Evolutionary conservation across 306 rosid genomes (phyloP), one percentile per base, ranked within the genome.

Genomic region (Lablab purpureus): DNA sequence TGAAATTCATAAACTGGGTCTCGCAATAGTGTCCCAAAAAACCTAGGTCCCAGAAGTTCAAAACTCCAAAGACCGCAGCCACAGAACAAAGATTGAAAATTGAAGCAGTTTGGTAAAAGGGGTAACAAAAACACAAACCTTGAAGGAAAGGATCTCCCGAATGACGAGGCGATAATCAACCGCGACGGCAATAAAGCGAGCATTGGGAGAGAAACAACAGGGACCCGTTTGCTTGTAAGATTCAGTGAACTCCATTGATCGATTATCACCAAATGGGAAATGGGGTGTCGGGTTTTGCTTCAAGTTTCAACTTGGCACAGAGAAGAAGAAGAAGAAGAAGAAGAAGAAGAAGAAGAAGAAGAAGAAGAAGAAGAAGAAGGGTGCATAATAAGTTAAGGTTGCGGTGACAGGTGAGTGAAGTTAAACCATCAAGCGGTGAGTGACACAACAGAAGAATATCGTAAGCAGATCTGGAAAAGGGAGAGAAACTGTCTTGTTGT

Each of bases 81-180:
- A 34, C 15, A 54, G 47, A 14, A 32, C 3, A 67, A 55, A 81
- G 23, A 46, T 4, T 15, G 67, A 70, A 82, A 68, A 19, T 25
- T 43, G 55, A 46, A 25, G 59, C 18, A 75, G 41, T 2, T 10
- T 60, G 0, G 23, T 45, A 36, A 50, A 73, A 71, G 14, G 70
- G 52, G 51, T 13, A 13, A 10, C 5, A 5, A 56, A 55, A 49
- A 28, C 21, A 14, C 34, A 4, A 0, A 92, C 97, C 97, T 93
- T 95, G 52, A 95, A 89, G n/a, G 97, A 93, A 72, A 90, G 75
- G 67, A 94, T 93, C 22, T 95, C 96, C 28, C 99, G 98, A 84
- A 95, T 93, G 27, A 95, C 98, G 75, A 95, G 99, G 85, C 98
- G 98, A 69, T 93, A 95, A 80, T 95, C 99, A 79, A 93, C 99